Evolutionary conservation across 306 rosid genomes (phyloP), one percentile per base, ranked within the genome.

Genomic region (Astragalus glycyphyllos): DNA sequence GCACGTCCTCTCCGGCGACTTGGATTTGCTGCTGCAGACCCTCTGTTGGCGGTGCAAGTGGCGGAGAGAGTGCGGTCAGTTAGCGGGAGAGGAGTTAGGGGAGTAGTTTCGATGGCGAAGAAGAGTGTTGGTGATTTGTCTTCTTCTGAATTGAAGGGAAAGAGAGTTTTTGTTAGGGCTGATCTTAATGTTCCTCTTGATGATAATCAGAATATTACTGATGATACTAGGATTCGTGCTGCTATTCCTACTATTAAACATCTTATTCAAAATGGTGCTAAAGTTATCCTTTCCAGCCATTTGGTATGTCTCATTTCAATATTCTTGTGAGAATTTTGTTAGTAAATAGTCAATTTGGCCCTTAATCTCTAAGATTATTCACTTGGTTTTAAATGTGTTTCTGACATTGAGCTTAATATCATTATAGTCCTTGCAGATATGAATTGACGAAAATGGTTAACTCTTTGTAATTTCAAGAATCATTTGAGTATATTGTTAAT

Each of bases 131-230:
- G 99, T 4, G 96, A 91, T 35, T 80, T 95, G 84, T 34, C 79
- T 0, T 80, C 73, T 0, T 77, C 88, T 1, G 96, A 95, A 5
- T 75, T 95, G 86, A 89, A 95, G 73, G 99, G 99, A 14, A 95
- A 91, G 89, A 95, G 59, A 64, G 99, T 95, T 41, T 89, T 95
- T 37, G 91, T 95, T 16, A 84, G 99, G 31, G 99, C 96, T 0
- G 99, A 95, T 72, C 80, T 95, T 68, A 95, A 95, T 69, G 99
- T 95, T 13, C 99, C 99, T 1, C 82, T 95, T 72, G 91, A 91
- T 70, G 99, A 95, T 13, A 87, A 74, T 60, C 96, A 87, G 84
- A 88, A 86, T 32, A 95, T 95, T 78, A 95, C 99, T 8, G 99
- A 95, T 48, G 99, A 95, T 60, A 95, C 99, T 13, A 91, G 99